phyloP scores from a whole-genome alignment of 495 filamentous ascomycete species.

The Talaromyces proteolyticus region DNA sequence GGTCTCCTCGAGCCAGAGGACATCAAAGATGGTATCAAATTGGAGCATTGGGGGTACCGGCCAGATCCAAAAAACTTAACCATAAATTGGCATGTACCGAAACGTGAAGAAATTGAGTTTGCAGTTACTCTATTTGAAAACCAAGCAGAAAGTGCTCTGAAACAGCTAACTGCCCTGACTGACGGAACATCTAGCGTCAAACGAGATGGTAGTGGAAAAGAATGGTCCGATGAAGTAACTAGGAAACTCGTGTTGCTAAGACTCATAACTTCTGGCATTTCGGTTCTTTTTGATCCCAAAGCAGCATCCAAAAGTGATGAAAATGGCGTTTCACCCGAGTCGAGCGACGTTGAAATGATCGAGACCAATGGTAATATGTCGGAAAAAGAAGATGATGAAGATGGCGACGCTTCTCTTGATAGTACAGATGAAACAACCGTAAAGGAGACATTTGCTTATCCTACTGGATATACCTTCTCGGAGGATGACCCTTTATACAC shows the following conservation, averaged over 20 bases:
- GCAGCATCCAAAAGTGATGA: conserved; percentile 43
- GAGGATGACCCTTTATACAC: conserved; percentile 58
- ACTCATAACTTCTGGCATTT: conserved; percentile 80
- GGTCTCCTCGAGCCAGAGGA: conserved; percentile 72
- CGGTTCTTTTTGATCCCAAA: conserved; percentile 79
- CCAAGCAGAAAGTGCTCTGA: conserved; percentile 63
- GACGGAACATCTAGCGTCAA: conserved; percentile 79
- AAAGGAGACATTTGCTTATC: conserved; percentile 75
- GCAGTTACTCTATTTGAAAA: conserved; percentile 82
- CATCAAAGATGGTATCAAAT: conserved; percentile 47
- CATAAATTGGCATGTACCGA: conserved; percentile 87
- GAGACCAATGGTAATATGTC: conserved; percentile 19
- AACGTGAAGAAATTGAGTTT: conserved; percentile 72
- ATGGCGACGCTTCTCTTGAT: conserved; percentile 55
- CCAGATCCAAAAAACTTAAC: conserved; percentile 66
- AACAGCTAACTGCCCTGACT: conserved; percentile 67
- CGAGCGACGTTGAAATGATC: conserved; percentile 37
- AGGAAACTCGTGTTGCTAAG: conserved; percentile 81
- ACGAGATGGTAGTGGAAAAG: conserved; percentile 90
- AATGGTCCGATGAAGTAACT: conserved; percentile 96
- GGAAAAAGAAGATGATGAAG: conserved; percentile 46
- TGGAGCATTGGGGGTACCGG: conserved; percentile 72
- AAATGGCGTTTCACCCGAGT: conserved; percentile 14
- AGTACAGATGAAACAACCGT: conserved; percentile 79
- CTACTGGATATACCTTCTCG: conserved; percentile 76